Conservation (phyloP, 2,329 filamentous ascomycete genomes). For the Exophiala alcalophila region DNA sequence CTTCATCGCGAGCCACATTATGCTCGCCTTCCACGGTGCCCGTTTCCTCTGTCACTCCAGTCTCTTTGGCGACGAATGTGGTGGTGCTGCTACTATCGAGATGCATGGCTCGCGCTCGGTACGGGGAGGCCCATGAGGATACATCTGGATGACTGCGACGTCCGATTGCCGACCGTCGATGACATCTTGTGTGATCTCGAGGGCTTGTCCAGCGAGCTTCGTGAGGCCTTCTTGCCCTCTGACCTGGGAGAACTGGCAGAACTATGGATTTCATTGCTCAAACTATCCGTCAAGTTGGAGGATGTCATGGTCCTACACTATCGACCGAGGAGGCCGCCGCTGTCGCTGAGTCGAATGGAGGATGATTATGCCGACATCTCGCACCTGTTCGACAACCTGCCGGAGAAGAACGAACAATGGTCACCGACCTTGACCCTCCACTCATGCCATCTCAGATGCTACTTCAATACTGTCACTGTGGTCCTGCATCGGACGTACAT, state of each 20-base stretch:
- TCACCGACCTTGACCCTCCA: constrained; percentile 1
- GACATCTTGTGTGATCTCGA: constrained; percentile 33
- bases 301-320: constrained; percentile 32
- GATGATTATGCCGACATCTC: constrained; percentile 28
- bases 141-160: constrained; percentile 39
- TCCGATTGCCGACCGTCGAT: constrained; percentile 32
- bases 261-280: constrained; percentile 31
- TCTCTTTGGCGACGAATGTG: constrained; percentile 41
- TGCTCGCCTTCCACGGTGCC: constrained; percentile 16
- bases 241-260: constrained; percentile 23
- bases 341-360: constrained; percentile 29
- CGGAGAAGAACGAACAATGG: constrained; percentile 20
- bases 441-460: constrained; percentile 1
- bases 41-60: constrained; percentile 29
- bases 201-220: constrained; percentile 13
- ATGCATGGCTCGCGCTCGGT: constrained; percentile 42
- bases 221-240: constrained; percentile 25
- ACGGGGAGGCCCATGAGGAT: constrained; percentile 42
- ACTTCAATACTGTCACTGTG: constrained; percentile 31
- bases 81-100: constrained; percentile 43
- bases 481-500: constrained; percentile 34
- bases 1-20: constrained; percentile 39
- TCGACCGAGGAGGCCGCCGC: constrained; percentile 24
- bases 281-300: constrained; percentile 32
- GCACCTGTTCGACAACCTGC: constrained; percentile 18